Base-by-base conservation (phyloP, 2,329 filamentous ascomycete species). In the Lecanoromycetidae sp. region DNA sequence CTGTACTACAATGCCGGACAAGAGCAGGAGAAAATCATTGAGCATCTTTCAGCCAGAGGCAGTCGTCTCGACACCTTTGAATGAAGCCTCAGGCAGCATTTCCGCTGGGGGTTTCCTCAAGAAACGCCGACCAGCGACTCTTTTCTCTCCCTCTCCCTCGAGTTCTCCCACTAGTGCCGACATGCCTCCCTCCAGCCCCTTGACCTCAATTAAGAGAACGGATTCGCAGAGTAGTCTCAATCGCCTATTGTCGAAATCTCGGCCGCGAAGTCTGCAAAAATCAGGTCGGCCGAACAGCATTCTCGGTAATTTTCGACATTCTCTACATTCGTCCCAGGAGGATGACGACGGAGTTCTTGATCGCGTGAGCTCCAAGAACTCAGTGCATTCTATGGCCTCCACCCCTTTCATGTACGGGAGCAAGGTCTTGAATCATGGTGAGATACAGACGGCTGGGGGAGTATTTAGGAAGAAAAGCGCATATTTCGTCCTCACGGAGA, bases 391-490 rank as follows among this genome's bases (percentile, higher is more conserved):
- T 48, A 59, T 74, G 25, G 52, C 61, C 42, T 66, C 66, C 15
- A 56, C 55, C 51, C 55, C 42, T 48, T 60, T 61, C 52, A 56
- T 62, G 19, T 60, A 68, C 33, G 68, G 67, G 23, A 60, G 61
- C 36, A 64, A 68, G 25, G 76, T 84, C 17, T 62, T 83, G 30
- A 72, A 80, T 52, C 76, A 83, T 64, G 81, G 80, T 30, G 80
- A 83, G 58, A 76, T 84, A 13, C 80, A 84, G 62, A 83, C 77
- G 10, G 78, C 77, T 40, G 79, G 75, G 47, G 75, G 76, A 50
- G 76, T 84, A 71, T 82, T 84, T 63, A 70, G 80, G 59, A 83
- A 82, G 65, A 82, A 80, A 65, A 80, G 74, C 62, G 80, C 84
- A 60, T 85, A 82, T 56, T 66, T 85, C 46, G 81, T 84, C 12